Percentiles rank a stretch among this genome's conserved stretches.
Evolutionary conservation across 2,329 filamentous ascomycete genomes (phyloP).

Genomic region (Paracoccidioides lutzii): DNA sequence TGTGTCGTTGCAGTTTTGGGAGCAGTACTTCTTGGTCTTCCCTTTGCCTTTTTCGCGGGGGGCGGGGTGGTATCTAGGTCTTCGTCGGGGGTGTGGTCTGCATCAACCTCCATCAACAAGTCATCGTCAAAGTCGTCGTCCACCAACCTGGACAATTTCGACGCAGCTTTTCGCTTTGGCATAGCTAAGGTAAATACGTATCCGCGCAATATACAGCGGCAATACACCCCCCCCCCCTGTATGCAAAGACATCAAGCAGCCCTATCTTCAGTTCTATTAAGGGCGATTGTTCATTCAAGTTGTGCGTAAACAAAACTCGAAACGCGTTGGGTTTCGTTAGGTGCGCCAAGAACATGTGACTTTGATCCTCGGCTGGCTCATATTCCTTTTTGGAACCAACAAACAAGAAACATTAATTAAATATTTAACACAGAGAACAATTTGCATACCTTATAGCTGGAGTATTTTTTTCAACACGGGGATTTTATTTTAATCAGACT

Average conservation of each 20-base stretch:
- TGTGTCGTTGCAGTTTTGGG: conserved; percentile 35
- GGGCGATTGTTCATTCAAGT: too few relatives aligned
- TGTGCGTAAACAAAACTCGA: background rate
- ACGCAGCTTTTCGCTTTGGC: conserved; percentile 30
- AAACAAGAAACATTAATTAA: too few relatives aligned
- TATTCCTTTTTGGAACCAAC: background rate
- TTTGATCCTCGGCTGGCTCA: background rate
- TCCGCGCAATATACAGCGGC: background rate
- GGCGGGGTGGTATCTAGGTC: conserved; percentile 21
- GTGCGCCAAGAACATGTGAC: background rate
- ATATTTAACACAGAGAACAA: too few relatives aligned
- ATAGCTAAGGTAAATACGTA: conserved; percentile 12
- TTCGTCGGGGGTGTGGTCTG: conserved; percentile 18
- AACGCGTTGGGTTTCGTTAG: background rate
- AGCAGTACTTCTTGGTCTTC: conserved; percentile 22
- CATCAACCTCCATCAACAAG: conserved; percentile 15
- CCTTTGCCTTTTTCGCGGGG: conserved; percentile 26
- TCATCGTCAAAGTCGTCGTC: conserved; percentile 36
- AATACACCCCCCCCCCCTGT: too few relatives aligned
- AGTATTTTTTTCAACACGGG: too few relatives aligned
- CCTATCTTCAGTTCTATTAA: too few relatives aligned
- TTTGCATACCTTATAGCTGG: too few relatives aligned
- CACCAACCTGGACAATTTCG: conserved; percentile 34
- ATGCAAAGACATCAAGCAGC: background rate
- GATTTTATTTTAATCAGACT: too few relatives aligned